These are phyloP conservation scores for Penicillium mononematosum DNA, from an alignment of 495 filamentous ascomycete genomes.

Conservation along the genomic window DNA sequence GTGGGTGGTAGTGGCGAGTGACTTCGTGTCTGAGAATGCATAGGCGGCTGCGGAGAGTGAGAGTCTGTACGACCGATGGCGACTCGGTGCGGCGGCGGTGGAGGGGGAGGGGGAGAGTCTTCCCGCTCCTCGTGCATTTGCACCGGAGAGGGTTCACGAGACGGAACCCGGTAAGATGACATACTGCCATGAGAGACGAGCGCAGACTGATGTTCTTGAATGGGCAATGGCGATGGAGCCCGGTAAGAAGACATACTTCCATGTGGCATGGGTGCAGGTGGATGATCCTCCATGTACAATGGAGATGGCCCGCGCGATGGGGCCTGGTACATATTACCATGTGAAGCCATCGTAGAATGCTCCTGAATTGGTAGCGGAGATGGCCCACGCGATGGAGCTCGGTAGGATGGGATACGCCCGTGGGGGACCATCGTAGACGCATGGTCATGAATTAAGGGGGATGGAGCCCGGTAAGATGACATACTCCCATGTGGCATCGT, in stretches of 20 bases:
- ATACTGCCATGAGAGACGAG: conserved; percentile 1
- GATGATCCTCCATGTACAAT: conserved; percentile 15
- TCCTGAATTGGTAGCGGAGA: conserved; percentile 18
- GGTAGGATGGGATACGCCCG: neutral
- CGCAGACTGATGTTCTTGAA: conserved; percentile 1
- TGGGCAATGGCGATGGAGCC: neutral
- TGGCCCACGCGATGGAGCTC: neutral
- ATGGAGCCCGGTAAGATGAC: conserved; percentile 20
- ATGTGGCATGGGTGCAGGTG: conserved; percentile 23
- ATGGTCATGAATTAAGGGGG: neutral
- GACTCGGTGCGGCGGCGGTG: conserved; percentile 43
- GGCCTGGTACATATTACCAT: conserved; percentile 22
- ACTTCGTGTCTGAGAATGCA: conserved; percentile 8
- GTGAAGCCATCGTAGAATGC: conserved; percentile 22
- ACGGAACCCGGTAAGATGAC: neutral
- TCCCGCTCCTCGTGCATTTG: conserved; percentile 38
- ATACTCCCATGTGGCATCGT: conserved; percentile 28
- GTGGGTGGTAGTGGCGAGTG: conserved; percentile 13
- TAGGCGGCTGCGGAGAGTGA: conserved; percentile 10
- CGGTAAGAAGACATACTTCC: conserved; percentile 29
- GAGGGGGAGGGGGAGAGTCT: conserved; percentile 47
- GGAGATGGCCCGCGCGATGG: conserved; percentile 12
- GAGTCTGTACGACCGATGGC: conserved; percentile 26
- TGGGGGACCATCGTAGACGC: conserved; percentile 14
- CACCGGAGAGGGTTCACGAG: conserved; percentile 13